These are phyloP conservation scores for Lichtheimia corymbifera DNA, from an alignment of 371 early-diverging fungal species.

Conservation along the genomic window DNA sequence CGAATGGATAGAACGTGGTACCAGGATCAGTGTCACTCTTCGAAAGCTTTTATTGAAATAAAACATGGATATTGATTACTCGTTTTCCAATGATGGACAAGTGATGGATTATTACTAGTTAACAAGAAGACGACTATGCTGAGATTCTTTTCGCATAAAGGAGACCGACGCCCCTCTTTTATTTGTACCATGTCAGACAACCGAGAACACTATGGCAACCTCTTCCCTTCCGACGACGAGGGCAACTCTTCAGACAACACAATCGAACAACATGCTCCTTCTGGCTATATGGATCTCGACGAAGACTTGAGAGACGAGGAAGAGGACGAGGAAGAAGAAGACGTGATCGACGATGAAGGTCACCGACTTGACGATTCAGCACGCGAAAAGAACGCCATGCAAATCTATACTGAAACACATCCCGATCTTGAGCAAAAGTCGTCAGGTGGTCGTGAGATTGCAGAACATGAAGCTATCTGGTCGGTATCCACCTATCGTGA, in stretches of 20 bases:
- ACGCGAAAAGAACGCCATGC: conserved; percentile 23
- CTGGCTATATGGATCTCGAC: conserved; percentile 10
- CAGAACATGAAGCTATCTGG: conserved; percentile 60
- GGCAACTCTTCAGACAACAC: conserved; percentile 6
- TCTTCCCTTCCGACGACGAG: conserved; percentile 8
- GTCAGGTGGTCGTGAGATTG: conserved; percentile 59
- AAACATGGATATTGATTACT: too few relatives aligned
- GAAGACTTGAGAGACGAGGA: not conserved
- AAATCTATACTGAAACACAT: conserved; percentile 31
- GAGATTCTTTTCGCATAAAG: not conserved
- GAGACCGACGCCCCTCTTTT: not conserved
- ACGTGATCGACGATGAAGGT: conserved; percentile 20
- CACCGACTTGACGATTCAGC: conserved; percentile 22
- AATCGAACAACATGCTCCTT: conserved; percentile 1
- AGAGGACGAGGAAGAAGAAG: conserved; percentile 12
- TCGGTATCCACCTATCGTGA: conserved; percentile 73
- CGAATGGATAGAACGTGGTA: conserved; percentile 32
- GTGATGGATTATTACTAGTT: too few relatives aligned
- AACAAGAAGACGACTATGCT: not conserved
- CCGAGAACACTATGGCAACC: conserved; percentile 1
- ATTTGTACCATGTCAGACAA: conserved; percentile 5
- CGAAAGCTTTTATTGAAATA: conserved; percentile 21
- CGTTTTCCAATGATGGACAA: too few relatives aligned
- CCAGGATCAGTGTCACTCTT: conserved; percentile 45
- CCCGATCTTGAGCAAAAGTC: conserved; percentile 28